These are phyloP conservation scores for Astrothelium macrocarpum DNA, from an alignment of 495 filamentous ascomycete species.

Conservation along the genomic window DNA sequence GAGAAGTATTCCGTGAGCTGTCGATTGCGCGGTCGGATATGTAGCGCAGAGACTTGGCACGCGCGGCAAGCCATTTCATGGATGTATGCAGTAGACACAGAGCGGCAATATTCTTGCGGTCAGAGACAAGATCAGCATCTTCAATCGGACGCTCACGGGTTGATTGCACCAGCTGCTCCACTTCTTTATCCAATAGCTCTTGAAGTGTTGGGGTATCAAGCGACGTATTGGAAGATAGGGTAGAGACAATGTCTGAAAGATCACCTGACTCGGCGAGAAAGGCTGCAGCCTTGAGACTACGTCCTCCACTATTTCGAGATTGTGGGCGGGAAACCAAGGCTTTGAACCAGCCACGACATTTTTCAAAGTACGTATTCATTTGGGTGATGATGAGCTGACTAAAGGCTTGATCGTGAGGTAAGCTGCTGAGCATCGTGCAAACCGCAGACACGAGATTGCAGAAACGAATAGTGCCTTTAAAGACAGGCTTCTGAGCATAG, in stretches of 20 bases:
- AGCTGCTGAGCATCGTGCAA: conserved; percentile 86
- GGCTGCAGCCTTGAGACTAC: conserved; percentile 62
- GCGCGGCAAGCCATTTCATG: conserved; percentile 93
- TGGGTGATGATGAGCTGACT: conserved; percentile 82
- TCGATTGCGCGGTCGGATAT: conserved; percentile 46
- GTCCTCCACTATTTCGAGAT: conserved; percentile 32
- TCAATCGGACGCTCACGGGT: conserved; percentile 57
- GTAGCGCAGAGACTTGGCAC: conserved; percentile 63
- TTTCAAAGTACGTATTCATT: conserved; percentile 81
- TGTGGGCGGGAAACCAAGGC: conserved; percentile 49
- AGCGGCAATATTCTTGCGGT: conserved; percentile 72
- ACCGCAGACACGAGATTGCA: conserved; percentile 79
- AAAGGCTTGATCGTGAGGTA: conserved; percentile 95
- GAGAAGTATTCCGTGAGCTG: conserved; percentile 31
- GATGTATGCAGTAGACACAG: conserved; percentile 87
- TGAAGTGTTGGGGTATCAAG: conserved; percentile 38
- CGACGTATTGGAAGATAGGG: conserved; percentile 31
- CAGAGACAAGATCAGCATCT: conserved; percentile 73
- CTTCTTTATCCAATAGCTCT: conserved; percentile 45
- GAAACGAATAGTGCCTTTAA: conserved; percentile 86
- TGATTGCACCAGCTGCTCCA: conserved; percentile 50
- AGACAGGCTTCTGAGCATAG: conserved; percentile 72
- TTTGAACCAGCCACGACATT: conserved; percentile 86
- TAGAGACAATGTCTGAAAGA: conserved; percentile 53
- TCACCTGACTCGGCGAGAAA: conserved; percentile 59